phyloP scores from a whole-genome alignment of 257 asterid genomes.

The Craterostigma plantagineum region DNA sequence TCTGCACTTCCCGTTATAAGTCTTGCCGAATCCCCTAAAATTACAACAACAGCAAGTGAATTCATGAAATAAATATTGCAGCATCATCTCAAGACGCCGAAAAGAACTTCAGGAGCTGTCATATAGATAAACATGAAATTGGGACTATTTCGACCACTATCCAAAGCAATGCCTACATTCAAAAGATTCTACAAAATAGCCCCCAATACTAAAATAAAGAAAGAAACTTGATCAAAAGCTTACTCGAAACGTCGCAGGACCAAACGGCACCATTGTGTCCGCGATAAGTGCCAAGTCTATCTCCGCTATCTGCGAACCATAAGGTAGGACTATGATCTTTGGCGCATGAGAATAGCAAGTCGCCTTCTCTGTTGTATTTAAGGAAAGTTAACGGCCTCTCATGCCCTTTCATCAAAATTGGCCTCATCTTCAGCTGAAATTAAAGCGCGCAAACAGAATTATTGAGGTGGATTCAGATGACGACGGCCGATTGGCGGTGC shows the following conservation, averaged over 20 bases:
- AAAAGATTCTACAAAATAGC: too few relatives aligned
- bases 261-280: constrained; percentile 98
- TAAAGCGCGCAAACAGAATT: too few relatives aligned
- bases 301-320: constrained; percentile 91
- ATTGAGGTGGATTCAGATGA: too few relatives aligned
- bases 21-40: constrained; percentile 57
- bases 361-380: constrained; percentile 76
- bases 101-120: too few relatives aligned
- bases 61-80: neutral
- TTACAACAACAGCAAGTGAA: constrained; percentile 3
- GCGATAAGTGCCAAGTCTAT: constrained; percentile 82
- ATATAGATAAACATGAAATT: too few relatives aligned
- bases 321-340: constrained; percentile 83
- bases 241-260: constrained; percentile 90
- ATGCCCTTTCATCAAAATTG: constrained; percentile 88
- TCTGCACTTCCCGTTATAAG: constrained; percentile 92
- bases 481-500: too few relatives aligned
- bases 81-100: too few relatives aligned
- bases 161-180: too few relatives aligned
- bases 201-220: neutral
- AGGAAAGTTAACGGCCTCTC: constrained; percentile 88
- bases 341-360: constrained; percentile 80
- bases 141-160: too few relatives aligned
- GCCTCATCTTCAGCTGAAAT: constrained; percentile 35
- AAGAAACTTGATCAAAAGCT: neutral